Base-by-base conservation (phyloP, 805 yeast species). In the Geotrichum ghanense region DNA sequence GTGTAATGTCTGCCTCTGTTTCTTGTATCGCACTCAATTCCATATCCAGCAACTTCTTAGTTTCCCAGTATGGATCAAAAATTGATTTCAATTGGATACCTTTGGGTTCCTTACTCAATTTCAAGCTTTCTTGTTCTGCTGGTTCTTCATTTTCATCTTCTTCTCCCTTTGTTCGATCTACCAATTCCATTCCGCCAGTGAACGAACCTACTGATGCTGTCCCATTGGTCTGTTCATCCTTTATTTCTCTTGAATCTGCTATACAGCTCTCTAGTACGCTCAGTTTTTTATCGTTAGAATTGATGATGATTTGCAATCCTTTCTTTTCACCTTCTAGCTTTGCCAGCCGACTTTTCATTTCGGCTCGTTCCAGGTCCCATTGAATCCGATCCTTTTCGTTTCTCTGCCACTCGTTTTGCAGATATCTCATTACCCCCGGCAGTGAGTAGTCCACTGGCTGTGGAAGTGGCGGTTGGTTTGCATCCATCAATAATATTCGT, bases 391-490 rank as follows among this genome's bases (percentile, higher is more conserved):
- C 78, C 46, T 76, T 71, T 57, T 79, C 83, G 57, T 74, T 75
- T 49, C 70, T 71, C 46, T 79, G 77, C 71, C 78, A 78, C 53
- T 79, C 83, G 21, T 73, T 65, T 56, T 79, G 83, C 55, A 79
- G 66, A 51, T 74, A 79, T 55, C 76, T 74, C 77, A 79, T 76
- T 25, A 79, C 78, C 44, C 83, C 83, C 40, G 70, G 68, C 35
- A 45, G 45, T 23, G 49, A 25, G 35, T 47, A 14, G 34, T 22
- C 41, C 20, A 20, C 41, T 19, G 22, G 42, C 26, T 37, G 42
- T 5, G 42, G 42, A 20, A 21, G 42, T n/a, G 22, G 25, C 21
- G 42, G 16, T 19, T 31, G 37, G 17, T 31, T 31, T 6, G 16
- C 16, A 31, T 31, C 37, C 37, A 31, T 31, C 12, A 31, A n/a